These are phyloP conservation scores for Entoloma clypeatum DNA, from an alignment of 1,284 basidiomycete genomes.

Conservation along the genomic window DNA sequence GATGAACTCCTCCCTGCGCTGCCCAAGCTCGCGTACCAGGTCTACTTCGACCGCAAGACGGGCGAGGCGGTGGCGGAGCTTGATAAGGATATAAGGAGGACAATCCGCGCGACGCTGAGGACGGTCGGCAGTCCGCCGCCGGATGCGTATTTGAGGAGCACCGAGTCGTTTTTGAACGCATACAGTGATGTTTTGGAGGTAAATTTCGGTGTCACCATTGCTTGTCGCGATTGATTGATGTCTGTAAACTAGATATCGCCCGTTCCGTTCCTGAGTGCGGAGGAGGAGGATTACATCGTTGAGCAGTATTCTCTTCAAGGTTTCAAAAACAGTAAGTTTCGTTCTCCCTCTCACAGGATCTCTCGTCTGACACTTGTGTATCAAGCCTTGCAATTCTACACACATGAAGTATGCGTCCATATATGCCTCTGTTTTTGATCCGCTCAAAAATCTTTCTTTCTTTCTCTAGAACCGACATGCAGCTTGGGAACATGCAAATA, in stretches of 20 bases:
- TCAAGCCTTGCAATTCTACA: conserved; percentile 56
- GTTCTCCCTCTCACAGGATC: neutral
- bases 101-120: conserved; percentile 51
- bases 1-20: conserved; percentile 38
- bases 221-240: neutral
- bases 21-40: conserved; percentile 56
- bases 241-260: conserved; percentile 44
- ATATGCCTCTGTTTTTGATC: neutral
- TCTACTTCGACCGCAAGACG: conserved; percentile 54
- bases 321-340: conserved; percentile 54
- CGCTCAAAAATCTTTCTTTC: neutral
- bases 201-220: conserved; percentile 1
- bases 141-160: conserved; percentile 45
- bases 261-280: conserved; percentile 51
- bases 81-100: conserved; percentile 48
- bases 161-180: conserved; percentile 45
- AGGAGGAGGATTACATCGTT: conserved; percentile 67
- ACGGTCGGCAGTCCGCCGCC: conserved; percentile 53
- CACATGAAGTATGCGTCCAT: conserved; percentile 37
- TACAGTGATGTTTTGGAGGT: conserved; percentile 45
- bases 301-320: conserved; percentile 53
- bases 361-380: neutral
- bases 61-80: conserved; percentile 48
- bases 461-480: conserved; percentile 44
- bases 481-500: conserved; percentile 47